Conservation (phyloP, 179 eudicot species). For the Carnegiea gigantea region DNA sequence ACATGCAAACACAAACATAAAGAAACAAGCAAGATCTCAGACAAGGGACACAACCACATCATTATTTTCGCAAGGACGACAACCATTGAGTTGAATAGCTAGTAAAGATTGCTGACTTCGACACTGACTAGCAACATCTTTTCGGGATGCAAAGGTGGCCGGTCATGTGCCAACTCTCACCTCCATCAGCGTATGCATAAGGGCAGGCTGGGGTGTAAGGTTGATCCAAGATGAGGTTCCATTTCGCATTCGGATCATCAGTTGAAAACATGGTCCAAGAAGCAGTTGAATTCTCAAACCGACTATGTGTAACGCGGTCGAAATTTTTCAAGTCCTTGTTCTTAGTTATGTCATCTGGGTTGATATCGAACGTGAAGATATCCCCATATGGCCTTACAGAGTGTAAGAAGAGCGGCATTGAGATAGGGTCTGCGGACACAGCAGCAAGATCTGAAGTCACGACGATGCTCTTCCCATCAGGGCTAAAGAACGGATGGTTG, state of each 20-base stretch:
- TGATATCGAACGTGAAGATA: conserved; percentile 2
- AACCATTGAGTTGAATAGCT: background rate
- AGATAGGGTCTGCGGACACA: conserved; percentile 12
- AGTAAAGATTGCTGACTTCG: background rate
- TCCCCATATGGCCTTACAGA: conserved; percentile 14
- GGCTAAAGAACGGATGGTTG: conserved; percentile 16
- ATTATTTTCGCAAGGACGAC: background rate
- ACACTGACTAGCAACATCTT: background rate
- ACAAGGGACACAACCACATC: background rate
- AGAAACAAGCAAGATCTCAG: background rate
- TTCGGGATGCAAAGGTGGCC: conserved; percentile 12
- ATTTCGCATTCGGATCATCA: background rate
- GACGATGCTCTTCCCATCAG: conserved; percentile 16
- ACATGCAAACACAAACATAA: background rate
- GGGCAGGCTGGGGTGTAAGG: conserved; percentile 3
- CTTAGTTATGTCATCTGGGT: conserved; percentile 8
- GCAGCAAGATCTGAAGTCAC: conserved; percentile 13
- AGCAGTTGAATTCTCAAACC: conserved; percentile 11
- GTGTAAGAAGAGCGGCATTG: conserved; percentile 10
- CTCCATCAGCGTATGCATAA: background rate
- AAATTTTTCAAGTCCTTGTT: conserved; percentile 8
- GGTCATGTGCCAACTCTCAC: conserved; percentile 7
- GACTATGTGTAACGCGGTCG: conserved; percentile 9
- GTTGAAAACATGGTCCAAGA: conserved; percentile 4
- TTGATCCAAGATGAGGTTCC: background rate